Evolutionary conservation across 768 basidiomycete species (phyloP), one percentile per base, ranked within the genome.

Genomic region (Hydnum rufescens): DNA sequence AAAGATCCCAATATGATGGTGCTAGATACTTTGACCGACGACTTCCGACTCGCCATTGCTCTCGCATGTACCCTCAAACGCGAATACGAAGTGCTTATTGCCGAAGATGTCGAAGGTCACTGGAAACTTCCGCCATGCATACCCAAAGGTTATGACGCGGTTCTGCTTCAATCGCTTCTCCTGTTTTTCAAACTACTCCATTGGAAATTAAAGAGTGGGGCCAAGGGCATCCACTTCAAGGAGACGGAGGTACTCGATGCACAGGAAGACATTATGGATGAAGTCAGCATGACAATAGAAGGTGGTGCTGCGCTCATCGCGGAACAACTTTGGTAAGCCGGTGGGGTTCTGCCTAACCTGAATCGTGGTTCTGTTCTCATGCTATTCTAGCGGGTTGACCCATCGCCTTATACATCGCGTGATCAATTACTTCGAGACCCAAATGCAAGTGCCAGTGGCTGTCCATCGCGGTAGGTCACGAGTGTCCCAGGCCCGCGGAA

Each of bases 181-280:
- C 78, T 80, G 61, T 92, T 97, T 67, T 99, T 99, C 73, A 82
- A 76, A 61, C 71, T 99, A 32, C 79, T 97, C 22, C 88, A 93
- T 58, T 89, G 83, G 85, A 93, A 96, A 64, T 72, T 99, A 50
- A 93, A 93, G 70, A 83, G 85, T 57, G 87, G 83, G 19, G 74
- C 79, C 54, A 89, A 87, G 63, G 84, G 82, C 19, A 87, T 92
- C 47, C 85, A 93, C 65, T 92, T 97, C 71, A 89, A 92, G 62
- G 95, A 99, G 69, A 95, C 92, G 0, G 93, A 97, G 63, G 78
- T 97, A n/a, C 72, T 99, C 32, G 93, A 99, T 62, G 80, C 82
- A 4, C 90, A 97, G 60, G 93, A 90, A 85, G 81, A 84, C 19
- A 92, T 93, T 22, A 80, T 97, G 65, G 85, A 84, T 57, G 85